phyloP scores from a whole-genome alignment of 108 stramenopile genomes.

The Fragilaria crotonensis region DNA sequence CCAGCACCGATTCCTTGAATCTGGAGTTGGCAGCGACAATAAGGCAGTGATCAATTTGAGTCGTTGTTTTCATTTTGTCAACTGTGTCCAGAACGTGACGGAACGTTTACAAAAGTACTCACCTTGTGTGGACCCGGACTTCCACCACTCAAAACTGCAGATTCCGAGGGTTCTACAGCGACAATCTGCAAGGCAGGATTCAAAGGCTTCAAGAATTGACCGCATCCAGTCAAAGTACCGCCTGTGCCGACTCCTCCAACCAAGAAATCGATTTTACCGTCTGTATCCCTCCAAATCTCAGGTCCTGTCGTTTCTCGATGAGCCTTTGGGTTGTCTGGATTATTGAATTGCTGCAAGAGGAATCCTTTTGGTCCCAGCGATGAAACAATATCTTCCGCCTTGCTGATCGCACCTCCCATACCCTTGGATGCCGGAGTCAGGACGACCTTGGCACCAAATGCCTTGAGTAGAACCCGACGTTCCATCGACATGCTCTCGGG shows the following conservation, averaged over 20 bases:
- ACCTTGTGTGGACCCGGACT: slow-evolving; percentile 23
- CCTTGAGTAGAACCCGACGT: slow-evolving; percentile 75
- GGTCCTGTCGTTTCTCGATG: slow-evolving; percentile 81
- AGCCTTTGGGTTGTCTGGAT: slow-evolving; percentile 88
- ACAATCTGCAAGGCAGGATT: slow-evolving; percentile 64
- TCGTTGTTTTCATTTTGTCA: slow-evolving; percentile 10
- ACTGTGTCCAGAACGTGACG: slow-evolving; percentile 3
- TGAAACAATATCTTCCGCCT: slow-evolving; percentile 43
- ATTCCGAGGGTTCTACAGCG: slow-evolving; percentile 67
- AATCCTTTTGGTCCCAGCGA: slow-evolving; percentile 49
- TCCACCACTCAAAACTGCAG: slow-evolving; percentile 8
- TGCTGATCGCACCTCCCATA: slow-evolving; percentile 71
- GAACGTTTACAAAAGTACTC: slow-evolving; percentile 5
- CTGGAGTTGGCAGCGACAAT: slow-evolving; percentile 59
- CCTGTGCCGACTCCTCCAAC: slow-evolving; percentile 86
- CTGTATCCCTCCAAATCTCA: slow-evolving; percentile 71
- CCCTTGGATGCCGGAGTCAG: slow-evolving; percentile 76
- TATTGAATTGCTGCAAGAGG: slow-evolving; percentile 89
- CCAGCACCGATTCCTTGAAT: slow-evolving; percentile 90
- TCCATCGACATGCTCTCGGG: slow-evolving; percentile 89
- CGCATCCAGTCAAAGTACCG: slow-evolving; percentile 73
- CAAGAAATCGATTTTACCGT: slow-evolving; percentile 75
- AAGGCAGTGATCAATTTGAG: slow-evolving; percentile 9
- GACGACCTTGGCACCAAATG: slow-evolving; percentile 71
- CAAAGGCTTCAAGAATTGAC: slow-evolving; percentile 60